Conservation (phyloP, 805 yeast genomes). For the Kluyveromyces dobzhanskii region DNA sequence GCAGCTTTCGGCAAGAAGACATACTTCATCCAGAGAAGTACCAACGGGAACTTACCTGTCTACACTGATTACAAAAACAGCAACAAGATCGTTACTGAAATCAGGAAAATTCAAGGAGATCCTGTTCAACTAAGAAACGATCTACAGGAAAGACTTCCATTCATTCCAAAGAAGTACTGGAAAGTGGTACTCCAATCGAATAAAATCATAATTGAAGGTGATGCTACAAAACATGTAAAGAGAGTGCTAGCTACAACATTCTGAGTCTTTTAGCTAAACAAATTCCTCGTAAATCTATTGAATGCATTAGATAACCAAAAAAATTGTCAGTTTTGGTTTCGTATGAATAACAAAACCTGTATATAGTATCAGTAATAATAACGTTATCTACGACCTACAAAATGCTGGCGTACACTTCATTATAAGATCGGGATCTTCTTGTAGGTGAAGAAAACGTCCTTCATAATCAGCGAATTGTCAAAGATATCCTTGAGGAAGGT, state of each 20-base stretch:
- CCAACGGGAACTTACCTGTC: conserved; percentile 70
- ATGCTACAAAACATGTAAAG: conserved; percentile 31
- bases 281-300: too few species aligned
- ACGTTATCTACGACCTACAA: not conserved
- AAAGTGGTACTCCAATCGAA: conserved; percentile 42
- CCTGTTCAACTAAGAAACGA: conserved; percentile 58
- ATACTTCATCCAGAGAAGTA: conserved; percentile 39
- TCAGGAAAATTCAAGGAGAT: conserved; percentile 65
- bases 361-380: not conserved
- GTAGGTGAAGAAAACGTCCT: conserved; percentile 26
- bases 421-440: conserved; percentile 9
- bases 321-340: too few species aligned
- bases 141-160: conserved; percentile 42
- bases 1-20: conserved; percentile 22
- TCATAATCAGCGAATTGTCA: conserved; percentile 16
- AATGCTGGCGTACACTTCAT: not conserved
- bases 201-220: conserved; percentile 47
- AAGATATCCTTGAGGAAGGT: conserved; percentile 12
- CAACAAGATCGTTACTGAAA: conserved; percentile 58
- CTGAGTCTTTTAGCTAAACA: conserved; percentile 4
- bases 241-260: conserved; percentile 16
- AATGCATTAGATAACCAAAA: too few species aligned
- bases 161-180: conserved; percentile 39
- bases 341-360: too few species aligned
- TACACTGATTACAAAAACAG: conserved; percentile 56